Evolutionary conservation across 2,329 filamentous ascomycete species (phyloP).

Genomic region (Diplodia mutila): DNA sequence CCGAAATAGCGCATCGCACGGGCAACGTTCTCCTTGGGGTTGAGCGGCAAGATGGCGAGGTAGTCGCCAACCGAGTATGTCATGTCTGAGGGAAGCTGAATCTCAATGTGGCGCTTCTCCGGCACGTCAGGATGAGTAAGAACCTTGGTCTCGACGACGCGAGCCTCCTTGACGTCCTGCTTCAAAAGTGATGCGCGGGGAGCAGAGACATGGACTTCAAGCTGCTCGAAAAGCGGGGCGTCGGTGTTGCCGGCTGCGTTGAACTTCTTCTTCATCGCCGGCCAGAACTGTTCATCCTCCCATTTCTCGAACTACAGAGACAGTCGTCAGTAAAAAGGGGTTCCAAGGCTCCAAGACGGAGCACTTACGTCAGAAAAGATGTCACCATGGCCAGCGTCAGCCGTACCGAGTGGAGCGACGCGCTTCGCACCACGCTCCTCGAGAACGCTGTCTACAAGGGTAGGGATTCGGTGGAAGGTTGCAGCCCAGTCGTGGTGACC

Average conservation of each 20-base stretch:
- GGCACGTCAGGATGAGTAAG: conserved; percentile 35
- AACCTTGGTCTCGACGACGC: conserved; percentile 38
- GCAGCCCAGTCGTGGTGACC: conserved; percentile 48
- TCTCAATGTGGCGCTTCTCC: conserved; percentile 34
- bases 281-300: conserved; percentile 45
- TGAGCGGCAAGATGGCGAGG: conserved; percentile 72
- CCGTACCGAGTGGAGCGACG: conserved; percentile 39
- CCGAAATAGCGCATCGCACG: conserved; percentile 68
- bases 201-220: conserved; percentile 40
- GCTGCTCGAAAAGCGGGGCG: conserved; percentile 33
- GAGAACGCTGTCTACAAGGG: conserved; percentile 39
- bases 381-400: conserved; percentile 44
- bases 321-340: neutral
- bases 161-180: conserved; percentile 43
- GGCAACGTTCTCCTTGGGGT: conserved; percentile 64
- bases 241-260: conserved; percentile 28
- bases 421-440: conserved; percentile 37
- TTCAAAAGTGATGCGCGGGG: conserved; percentile 41
- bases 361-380: conserved; percentile 41
- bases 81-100: conserved; percentile 48
- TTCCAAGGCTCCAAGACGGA: neutral
- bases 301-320: conserved; percentile 42
- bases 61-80: conserved; percentile 77
- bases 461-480: conserved; percentile 49
- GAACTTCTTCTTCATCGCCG: conserved; percentile 40